phyloP scores from a whole-genome alignment of 2,329 filamentous ascomycete species.

The Aspergillus alliaceus region DNA sequence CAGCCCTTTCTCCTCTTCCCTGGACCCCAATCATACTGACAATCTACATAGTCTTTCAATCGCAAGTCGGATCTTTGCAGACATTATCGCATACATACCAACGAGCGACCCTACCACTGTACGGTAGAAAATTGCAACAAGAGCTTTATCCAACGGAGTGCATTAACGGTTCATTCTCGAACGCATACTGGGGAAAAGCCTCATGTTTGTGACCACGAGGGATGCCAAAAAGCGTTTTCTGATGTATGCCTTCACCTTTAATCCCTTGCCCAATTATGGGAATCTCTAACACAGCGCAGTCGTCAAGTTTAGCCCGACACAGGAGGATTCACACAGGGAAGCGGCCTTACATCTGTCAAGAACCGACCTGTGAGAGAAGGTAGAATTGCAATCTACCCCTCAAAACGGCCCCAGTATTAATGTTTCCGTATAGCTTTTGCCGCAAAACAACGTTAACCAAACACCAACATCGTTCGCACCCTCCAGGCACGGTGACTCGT shows the following conservation, averaged over 20 bases:
- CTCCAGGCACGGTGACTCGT: slow-evolving; percentile 32
- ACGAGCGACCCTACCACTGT: slow-evolving; percentile 50
- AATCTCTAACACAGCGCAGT: slow-evolving; percentile 25
- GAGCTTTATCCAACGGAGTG: slow-evolving; percentile 50
- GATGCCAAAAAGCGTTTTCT: slow-evolving; percentile 45
- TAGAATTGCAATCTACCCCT: slow-evolving; percentile 14
- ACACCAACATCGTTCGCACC: slow-evolving; percentile 42
- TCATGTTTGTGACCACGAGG: slow-evolving; percentile 44
- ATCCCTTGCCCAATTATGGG: not conserved
- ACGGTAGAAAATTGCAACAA: slow-evolving; percentile 47
- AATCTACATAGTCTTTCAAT: slow-evolving; percentile 44
- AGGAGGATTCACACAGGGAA: slow-evolving; percentile 43
- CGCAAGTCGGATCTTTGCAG: slow-evolving; percentile 50
- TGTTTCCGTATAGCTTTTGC: slow-evolving; percentile 33
- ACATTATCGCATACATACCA: slow-evolving; percentile 50
- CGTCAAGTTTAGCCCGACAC: slow-evolving; percentile 42
- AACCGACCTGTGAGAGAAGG: slow-evolving; percentile 41
- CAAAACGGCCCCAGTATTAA: not conserved
- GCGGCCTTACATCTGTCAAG: slow-evolving; percentile 41
- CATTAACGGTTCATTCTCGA: slow-evolving; percentile 47
- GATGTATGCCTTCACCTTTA: slow-evolving; percentile 33
- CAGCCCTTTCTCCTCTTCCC: not conserved
- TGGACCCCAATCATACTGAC: slow-evolving; percentile 3
- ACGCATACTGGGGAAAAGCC: slow-evolving; percentile 48
- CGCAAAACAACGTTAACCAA: slow-evolving; percentile 44